phyloP scores from a whole-genome alignment of 2,329 filamentous ascomycete genomes.

The Colletotrichum filicis region DNA sequence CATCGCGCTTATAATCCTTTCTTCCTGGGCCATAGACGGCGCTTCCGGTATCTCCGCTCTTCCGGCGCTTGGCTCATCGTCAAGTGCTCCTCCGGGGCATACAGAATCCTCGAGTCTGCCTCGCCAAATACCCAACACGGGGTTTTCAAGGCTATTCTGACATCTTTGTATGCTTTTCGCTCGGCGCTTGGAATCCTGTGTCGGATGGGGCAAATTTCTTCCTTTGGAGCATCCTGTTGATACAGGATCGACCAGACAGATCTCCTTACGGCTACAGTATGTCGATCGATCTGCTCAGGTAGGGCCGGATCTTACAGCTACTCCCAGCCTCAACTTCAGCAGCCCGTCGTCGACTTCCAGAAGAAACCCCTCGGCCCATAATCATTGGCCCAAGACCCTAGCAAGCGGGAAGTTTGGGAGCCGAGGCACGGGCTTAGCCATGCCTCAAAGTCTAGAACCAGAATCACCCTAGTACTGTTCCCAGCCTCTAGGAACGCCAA shows the following conservation, averaged over 20 bases:
- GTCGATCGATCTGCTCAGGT: conserved; percentile 22
- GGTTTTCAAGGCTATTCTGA: neutral
- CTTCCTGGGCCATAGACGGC: neutral
- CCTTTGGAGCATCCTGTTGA: neutral
- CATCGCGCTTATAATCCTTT: neutral
- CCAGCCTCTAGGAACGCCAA: neutral
- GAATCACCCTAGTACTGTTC: neutral
- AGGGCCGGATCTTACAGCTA: conserved; percentile 1
- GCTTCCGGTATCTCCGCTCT: conserved; percentile 1
- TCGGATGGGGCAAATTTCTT: neutral
- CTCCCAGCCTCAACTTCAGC: conserved; percentile 26
- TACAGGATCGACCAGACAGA: conserved; percentile 16
- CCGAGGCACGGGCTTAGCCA: neutral
- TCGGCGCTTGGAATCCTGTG: neutral
- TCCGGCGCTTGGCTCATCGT: neutral
- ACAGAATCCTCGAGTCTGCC: conserved; percentile 20
- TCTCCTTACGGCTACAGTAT: neutral
- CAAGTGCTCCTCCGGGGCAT: neutral
- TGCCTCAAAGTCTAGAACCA: conserved; percentile 2
- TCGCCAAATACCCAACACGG: conserved; percentile 15
- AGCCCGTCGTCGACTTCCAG: neutral
- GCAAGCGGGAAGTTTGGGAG: neutral
- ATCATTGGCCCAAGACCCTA: conserved; percentile 1
- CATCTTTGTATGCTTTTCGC: neutral
- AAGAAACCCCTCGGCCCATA: neutral